phyloP scores from a whole-genome alignment of 2,329 filamentous ascomycete species.

The Samsoniella hepiali region DNA sequence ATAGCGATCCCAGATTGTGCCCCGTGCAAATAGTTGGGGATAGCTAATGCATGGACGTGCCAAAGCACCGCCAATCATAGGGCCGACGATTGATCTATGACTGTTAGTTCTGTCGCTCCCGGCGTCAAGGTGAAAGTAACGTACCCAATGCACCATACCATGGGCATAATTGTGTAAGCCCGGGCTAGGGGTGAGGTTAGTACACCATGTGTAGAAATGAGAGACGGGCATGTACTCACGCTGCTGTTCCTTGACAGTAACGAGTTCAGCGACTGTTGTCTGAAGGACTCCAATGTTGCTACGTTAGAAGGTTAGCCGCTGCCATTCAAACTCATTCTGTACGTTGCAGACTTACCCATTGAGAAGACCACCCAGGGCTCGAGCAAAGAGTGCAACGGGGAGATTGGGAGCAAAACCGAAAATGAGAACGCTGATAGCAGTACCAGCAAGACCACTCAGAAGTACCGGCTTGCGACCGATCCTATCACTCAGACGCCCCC shows the following conservation, averaged over 20 bases:
- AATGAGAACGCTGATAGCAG: slow-evolving; percentile 84
- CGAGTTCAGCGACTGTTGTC: slow-evolving; percentile 90
- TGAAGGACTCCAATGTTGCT: slow-evolving; percentile 94
- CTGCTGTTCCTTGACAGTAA: slow-evolving; percentile 91
- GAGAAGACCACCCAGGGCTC: slow-evolving; percentile 83
- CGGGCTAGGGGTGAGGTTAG: slow-evolving; percentile 56
- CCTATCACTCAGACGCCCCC: slow-evolving; percentile 88
- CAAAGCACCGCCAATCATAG: slow-evolving; percentile 84
- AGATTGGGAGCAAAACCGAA: slow-evolving; percentile 89
- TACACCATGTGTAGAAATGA: neutral
- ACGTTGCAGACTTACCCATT: slow-evolving; percentile 69
- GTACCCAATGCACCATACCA: slow-evolving; percentile 94
- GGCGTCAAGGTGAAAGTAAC: slow-evolving; percentile 25
- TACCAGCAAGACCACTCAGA: slow-evolving; percentile 83
- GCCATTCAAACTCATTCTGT: neutral
- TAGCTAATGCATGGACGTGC: slow-evolving; percentile 84
- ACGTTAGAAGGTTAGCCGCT: slow-evolving; percentile 22
- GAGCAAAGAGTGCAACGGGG: slow-evolving; percentile 77
- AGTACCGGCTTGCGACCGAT: slow-evolving; percentile 92
- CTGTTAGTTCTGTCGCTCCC: slow-evolving; percentile 28
- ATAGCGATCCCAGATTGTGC: slow-evolving; percentile 77
- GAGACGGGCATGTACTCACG: slow-evolving; percentile 49
- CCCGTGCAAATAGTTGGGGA: slow-evolving; percentile 66
- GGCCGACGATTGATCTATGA: slow-evolving; percentile 79
- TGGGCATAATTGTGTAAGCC: slow-evolving; percentile 96